These are phyloP conservation scores for Plantago coronopus DNA, from an alignment of 305 asterid species.

Conservation along the genomic window DNA sequence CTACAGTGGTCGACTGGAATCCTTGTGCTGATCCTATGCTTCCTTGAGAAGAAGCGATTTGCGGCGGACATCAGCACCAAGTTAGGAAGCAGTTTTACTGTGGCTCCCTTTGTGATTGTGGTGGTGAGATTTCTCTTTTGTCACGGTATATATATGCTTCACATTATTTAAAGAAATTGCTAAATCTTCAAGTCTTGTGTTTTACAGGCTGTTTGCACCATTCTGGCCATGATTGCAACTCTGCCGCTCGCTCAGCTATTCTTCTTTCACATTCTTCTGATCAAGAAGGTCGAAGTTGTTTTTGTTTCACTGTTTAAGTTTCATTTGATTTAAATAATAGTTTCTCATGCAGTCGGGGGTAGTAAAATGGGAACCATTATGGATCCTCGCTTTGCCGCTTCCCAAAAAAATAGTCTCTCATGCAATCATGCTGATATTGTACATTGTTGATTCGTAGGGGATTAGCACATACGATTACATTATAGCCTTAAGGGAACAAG, in stretches of 20 bases:
- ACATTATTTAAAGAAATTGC: background rate
- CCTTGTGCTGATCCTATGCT: slow-evolving; percentile 78
- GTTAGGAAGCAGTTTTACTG: slow-evolving; percentile 93
- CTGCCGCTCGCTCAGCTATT: slow-evolving; percentile 91
- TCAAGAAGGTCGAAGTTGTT: slow-evolving; percentile 61
- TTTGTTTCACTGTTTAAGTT: background rate
- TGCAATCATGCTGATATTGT: slow-evolving; percentile 16
- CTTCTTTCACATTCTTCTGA: slow-evolving; percentile 97
- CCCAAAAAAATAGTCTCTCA: background rate
- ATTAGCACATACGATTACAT: slow-evolving; percentile 96
- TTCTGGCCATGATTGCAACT: slow-evolving; percentile 97
- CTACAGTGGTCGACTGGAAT: slow-evolving; percentile 97
- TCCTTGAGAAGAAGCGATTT: slow-evolving; percentile 70
- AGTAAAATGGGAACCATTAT: too few relatives aligned
- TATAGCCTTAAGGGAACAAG: slow-evolving; percentile 94
- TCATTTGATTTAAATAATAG: background rate
- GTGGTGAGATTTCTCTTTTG: slow-evolving; percentile 57
- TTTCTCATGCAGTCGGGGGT: background rate
- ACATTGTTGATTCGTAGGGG: slow-evolving; percentile 49
- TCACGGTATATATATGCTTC: too few relatives aligned
- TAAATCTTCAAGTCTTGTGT: background rate
- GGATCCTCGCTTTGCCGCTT: too few relatives aligned
- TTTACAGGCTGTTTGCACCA: slow-evolving; percentile 79
- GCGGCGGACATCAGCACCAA: slow-evolving; percentile 68
- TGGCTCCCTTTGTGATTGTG: slow-evolving; percentile 81